phyloP scores from a whole-genome alignment of 2,329 filamentous ascomycete species.

The Aspergillus aculeatinus region DNA sequence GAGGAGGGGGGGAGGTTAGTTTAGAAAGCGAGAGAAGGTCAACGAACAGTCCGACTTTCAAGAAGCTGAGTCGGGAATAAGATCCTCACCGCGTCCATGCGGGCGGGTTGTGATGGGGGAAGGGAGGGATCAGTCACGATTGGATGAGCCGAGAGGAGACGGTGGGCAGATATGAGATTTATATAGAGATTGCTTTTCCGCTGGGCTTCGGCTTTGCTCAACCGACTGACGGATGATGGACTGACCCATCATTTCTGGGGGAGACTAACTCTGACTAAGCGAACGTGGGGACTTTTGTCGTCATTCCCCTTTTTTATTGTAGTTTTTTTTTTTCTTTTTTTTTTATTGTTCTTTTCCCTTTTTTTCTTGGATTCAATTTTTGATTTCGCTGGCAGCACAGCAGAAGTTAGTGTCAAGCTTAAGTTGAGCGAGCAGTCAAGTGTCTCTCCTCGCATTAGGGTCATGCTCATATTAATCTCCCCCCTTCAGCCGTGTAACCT shows the following conservation, averaged over 20 bases:
- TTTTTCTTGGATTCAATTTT: not conserved
- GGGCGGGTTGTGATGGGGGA: not conserved
- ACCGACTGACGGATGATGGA: not conserved
- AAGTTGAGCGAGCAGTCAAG: not conserved
- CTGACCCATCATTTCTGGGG: not conserved
- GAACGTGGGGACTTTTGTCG: not conserved
- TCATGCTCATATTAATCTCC: not conserved
- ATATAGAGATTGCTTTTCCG: not conserved
- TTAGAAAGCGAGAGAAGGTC: not conserved
- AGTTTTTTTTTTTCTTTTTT: not conserved
- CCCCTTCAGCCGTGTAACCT: not conserved
- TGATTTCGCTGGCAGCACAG: not conserved
- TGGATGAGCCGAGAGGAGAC: not conserved
- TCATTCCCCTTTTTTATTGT: not conserved
- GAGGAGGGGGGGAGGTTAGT: not conserved
- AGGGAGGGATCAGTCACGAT: not conserved
- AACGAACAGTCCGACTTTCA: not conserved
- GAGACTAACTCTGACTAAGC: slow-evolving; percentile 1
- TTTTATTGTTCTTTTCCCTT: not conserved
- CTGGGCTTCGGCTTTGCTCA: not conserved
- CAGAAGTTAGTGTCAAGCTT: not conserved
- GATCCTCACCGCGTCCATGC: not conserved
- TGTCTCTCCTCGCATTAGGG: not conserved
- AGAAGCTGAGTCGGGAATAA: not conserved
- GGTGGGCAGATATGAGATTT: not conserved